Conservation (phyloP, 345 rosid genomes). For the Brassica incana region DNA sequence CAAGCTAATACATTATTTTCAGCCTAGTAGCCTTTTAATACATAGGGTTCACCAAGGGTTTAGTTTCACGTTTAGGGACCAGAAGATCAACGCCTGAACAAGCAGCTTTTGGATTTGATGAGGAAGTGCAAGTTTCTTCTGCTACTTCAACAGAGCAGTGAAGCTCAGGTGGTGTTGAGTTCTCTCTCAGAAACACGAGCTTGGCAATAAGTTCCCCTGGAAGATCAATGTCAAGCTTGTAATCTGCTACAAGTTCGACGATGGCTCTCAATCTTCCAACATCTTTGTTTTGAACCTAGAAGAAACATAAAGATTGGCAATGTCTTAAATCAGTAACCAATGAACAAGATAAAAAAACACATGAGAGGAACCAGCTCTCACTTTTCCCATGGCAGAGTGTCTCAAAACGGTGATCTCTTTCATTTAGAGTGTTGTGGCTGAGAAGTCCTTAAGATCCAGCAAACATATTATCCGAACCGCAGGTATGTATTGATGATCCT, state of each 20-base stretch:
- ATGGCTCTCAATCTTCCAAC: slow-evolving; percentile 12
- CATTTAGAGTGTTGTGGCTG: background rate
- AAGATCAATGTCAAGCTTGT: slow-evolving; percentile 15
- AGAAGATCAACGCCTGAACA: background rate
- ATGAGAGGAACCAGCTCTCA: background rate
- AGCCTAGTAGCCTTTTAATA: background rate
- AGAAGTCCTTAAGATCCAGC: background rate
- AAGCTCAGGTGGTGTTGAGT: slow-evolving; percentile 14
- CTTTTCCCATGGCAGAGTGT: background rate
- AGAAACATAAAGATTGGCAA: background rate
- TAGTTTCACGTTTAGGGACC: slow-evolving; percentile 1
- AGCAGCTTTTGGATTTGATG: background rate
- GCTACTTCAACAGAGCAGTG: background rate
- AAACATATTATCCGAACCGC: slow-evolving; percentile 22
- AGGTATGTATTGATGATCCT: background rate
- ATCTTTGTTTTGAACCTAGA: background rate
- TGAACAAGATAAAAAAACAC: background rate
- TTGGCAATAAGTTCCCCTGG: slow-evolving; percentile 17
- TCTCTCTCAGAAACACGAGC: slow-evolving; percentile 3
- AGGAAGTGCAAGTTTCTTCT: background rate
- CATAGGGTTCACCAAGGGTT: background rate
- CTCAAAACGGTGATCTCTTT: slow-evolving; percentile 6
- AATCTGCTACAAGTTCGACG: slow-evolving; percentile 14
- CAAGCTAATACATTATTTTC: background rate
- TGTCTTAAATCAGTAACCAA: background rate